phyloP scores from a whole-genome alignment of 2,329 filamentous ascomycete species.

The Pseudocercospora musae region DNA sequence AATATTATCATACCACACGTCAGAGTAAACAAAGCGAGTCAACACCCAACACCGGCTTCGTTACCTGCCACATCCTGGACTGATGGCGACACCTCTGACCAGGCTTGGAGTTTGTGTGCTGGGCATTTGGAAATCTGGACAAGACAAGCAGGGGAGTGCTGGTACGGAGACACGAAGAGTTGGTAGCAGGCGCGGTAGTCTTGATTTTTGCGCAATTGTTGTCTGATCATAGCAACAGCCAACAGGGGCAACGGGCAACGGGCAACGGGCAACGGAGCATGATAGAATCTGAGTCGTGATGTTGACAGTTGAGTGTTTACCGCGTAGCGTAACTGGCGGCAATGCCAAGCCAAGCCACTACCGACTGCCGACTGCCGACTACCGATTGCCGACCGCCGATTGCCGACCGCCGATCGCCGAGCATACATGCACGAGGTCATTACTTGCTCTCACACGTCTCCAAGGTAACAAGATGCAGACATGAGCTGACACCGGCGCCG shows the following conservation, averaged over 20 bases:
- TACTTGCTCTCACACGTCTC: neutral
- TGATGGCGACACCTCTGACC: neutral
- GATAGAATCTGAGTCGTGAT: neutral
- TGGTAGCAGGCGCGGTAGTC: neutral
- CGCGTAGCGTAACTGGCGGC: too few species aligned
- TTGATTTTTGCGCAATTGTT: neutral
- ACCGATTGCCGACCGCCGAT: too few species aligned
- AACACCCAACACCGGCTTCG: slow-evolving; percentile 5
- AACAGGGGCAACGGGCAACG: too few species aligned
- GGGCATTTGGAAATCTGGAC: neutral
- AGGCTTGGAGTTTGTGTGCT: neutral
- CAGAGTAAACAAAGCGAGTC: slow-evolving; percentile 3
- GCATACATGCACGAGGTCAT: too few species aligned
- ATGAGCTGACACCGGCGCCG: neutral
- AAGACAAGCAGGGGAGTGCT: neutral
- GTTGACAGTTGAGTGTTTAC: too few species aligned
- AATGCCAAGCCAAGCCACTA: neutral
- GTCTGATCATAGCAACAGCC: neutral
- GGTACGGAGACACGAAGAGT: neutral
- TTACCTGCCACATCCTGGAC: slow-evolving; percentile 6
- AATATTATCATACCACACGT: neutral
- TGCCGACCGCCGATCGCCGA: too few species aligned
- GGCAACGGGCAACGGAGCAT: too few species aligned
- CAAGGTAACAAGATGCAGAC: neutral
- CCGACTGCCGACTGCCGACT: too few species aligned